These are phyloP conservation scores for Sphagnum magellanicum DNA, from an alignment of 228 moss, liverwort and hornwort genomes.

Conservation along the genomic window DNA sequence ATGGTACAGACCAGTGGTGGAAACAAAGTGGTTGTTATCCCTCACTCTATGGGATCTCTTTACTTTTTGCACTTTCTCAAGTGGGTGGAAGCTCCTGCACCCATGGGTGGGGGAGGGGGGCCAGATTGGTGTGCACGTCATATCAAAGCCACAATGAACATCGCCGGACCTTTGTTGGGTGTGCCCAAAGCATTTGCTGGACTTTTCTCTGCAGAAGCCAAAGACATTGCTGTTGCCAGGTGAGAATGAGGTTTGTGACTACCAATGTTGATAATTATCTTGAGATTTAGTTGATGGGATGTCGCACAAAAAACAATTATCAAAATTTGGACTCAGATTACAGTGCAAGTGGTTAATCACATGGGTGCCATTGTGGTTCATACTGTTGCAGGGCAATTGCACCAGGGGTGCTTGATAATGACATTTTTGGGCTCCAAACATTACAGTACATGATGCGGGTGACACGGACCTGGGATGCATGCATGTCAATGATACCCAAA, in stretches of 20 bases:
- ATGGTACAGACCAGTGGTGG: conserved; percentile 34
- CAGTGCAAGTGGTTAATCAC: no score
- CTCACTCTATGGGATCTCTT: conserved; percentile 62
- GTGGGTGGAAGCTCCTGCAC: conserved; percentile 64
- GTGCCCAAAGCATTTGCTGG: conserved; percentile 91
- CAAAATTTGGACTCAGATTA: no score
- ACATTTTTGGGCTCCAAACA: conserved; percentile 54
- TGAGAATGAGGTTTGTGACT: conserved; percentile 16
- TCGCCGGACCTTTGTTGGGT: conserved; percentile 88
- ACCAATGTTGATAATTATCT: no score
- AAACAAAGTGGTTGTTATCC: conserved; percentile 47
- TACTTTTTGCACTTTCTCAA: conserved; percentile 57
- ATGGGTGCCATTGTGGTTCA: no score
- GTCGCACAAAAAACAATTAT: no score
- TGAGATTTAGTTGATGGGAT: no score
- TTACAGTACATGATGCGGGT: conserved; percentile 61
- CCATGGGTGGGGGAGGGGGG: conserved; percentile 63
- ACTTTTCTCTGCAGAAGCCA: conserved; percentile 93
- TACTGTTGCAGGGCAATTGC: conserved; percentile 40
- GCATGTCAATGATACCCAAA: conserved; percentile 62
- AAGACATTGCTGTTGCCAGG: conserved; percentile 99
- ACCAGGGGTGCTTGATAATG: conserved; percentile 49
- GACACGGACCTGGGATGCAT: conserved; percentile 56
- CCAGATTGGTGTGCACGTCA: conserved; percentile 80
- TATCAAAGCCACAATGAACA: conserved; percentile 76